A percentile compares a stretch with the other conserved stretches of the same genome.
Evolutionary conservation across 768 basidiomycete species (phyloP).

Genomic region (Steccherinum ochraceum): DNA sequence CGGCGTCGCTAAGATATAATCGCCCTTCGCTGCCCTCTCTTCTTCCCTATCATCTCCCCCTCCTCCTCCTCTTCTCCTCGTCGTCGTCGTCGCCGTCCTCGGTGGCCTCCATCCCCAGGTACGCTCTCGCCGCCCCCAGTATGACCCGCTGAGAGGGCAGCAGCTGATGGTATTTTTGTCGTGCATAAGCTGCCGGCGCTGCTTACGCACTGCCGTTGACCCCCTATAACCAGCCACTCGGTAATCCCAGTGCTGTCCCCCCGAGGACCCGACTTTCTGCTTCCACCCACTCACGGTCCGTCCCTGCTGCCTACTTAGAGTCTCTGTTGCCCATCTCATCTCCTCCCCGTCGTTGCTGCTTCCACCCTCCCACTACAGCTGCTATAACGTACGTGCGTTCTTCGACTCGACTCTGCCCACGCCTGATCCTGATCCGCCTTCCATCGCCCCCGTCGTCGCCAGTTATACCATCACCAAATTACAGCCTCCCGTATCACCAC

Average conservation of each 20-base stretch:
- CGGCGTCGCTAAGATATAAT: background rate
- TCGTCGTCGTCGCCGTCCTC: background rate
- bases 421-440: slow-evolving; percentile 2
- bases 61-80: background rate
- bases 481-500: background rate
- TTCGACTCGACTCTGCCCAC: slow-evolving; percentile 9
- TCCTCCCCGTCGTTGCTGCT: background rate
- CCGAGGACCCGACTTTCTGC: background rate
- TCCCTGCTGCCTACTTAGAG: no score
- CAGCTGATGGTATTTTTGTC: background rate
- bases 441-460: slow-evolving; percentile 5
- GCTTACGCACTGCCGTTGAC: background rate
- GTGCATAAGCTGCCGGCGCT: background rate
- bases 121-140: background rate
- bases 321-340: no score
- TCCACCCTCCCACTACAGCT: slow-evolving; percentile 3
- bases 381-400: slow-evolving; percentile 13
- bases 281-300: no score
- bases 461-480: background rate
- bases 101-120: background rate
- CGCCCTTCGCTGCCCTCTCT: background rate
- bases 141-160: no score
- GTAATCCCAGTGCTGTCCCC: background rate
- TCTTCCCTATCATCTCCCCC: background rate
- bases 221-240: background rate